Evolutionary conservation across 805 yeast species (phyloP).

Genomic region (Candida dajiaensis): DNA sequence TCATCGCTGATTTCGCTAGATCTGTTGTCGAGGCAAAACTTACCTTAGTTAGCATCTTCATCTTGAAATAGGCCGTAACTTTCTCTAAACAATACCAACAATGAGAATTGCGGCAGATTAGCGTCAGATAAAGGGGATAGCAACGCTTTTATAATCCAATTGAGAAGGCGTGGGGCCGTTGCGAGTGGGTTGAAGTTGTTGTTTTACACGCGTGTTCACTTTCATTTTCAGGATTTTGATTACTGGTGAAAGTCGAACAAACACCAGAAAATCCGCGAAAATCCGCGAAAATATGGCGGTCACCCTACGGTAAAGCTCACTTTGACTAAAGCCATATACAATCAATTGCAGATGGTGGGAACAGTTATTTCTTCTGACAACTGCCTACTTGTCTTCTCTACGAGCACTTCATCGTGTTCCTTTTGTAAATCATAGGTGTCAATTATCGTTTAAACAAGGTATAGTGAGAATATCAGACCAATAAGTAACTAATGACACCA

Average conservation of each 20-base stretch:
- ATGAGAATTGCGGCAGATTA: neutral
- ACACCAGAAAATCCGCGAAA: neutral
- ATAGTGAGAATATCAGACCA: neutral
- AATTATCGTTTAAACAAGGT: neutral
- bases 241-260: neutral
- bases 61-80: slow-evolving; percentile 30
- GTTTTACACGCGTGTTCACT: slow-evolving; percentile 12
- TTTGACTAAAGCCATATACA: neutral
- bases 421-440: too few relatives aligned
- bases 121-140: neutral
- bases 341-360: neutral
- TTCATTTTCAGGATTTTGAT: slow-evolving; percentile 3
- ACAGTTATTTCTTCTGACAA: neutral
- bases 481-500: neutral
- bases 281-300: neutral
- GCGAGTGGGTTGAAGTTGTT: neutral
- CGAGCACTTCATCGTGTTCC: too few relatives aligned
- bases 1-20: neutral
- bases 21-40: slow-evolving; percentile 19
- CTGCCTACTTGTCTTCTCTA: neutral
- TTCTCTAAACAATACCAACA: neutral
- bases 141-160: neutral
- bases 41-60: slow-evolving; percentile 81
- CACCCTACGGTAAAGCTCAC: neutral
- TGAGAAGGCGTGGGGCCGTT: neutral